Evolutionary conservation across 805 yeast genomes (phyloP), one percentile per base, ranked within the genome.

Genomic region (Ascoidea asiatica): DNA sequence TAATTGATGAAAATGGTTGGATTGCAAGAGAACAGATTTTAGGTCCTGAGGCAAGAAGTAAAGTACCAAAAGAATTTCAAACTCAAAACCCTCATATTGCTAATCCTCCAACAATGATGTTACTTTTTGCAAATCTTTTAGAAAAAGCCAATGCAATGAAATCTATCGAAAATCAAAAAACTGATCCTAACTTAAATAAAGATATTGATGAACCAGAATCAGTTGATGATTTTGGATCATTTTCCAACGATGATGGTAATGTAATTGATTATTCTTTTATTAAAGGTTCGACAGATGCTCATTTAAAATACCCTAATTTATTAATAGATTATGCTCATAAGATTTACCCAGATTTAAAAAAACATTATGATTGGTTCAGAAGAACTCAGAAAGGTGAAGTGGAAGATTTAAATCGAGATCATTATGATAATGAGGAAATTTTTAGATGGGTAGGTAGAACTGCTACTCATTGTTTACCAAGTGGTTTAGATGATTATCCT

Each of bases 391-490:
- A 62, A 38, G 97, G 97, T 2, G 79, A 73, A 48, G 57, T 76
- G 8, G 77, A 72, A 8, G 89, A 81, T 46, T 84, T 84, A 61
- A 89, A 75, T 36, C 69, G 94, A 50, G 64, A 66, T 7, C 63
- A 68, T 19, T 70, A 80, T 4, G 44, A 49, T 3, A 48, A 57
- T 19, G 56, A 59, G 5, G 95, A 88, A 57, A 83, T 79, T 0
- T 92, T 82, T 59, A 70, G 95, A 58, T 92, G 98, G 98, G 73
- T 87, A 47, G 98, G 97, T 4, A 76, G 97, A 52, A 84, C 96
- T 0, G 65, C 69, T 19, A 73, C 79, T 3, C 96, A 86, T 55
- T 84, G 95, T 58, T 67, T 90, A 44, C 92, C 98, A 6, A 81
- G 94, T 60, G 98, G 98, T 0, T 60, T 92, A 36, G 98, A 92